Conservation (phyloP, 2,329 filamentous ascomycete species). For the Verticillium zaregamsianum region DNA sequence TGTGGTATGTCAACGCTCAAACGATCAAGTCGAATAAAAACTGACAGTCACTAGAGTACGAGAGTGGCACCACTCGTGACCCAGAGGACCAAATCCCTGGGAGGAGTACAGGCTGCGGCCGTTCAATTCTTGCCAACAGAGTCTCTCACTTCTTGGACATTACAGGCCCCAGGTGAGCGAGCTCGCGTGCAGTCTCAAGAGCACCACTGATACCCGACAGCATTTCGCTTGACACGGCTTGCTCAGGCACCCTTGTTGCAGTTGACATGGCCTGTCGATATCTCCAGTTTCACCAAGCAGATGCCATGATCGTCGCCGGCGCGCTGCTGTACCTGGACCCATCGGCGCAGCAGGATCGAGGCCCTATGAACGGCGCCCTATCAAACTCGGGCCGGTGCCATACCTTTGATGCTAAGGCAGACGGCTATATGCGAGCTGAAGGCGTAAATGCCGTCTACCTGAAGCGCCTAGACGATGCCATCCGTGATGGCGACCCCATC, state of each 20-base stretch:
- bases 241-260: slow-evolving; percentile 52
- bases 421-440: slow-evolving; percentile 43
- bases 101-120: slow-evolving; percentile 27
- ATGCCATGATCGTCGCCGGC: slow-evolving; percentile 6
- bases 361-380: slow-evolving; percentile 1
- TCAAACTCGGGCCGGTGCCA: slow-evolving; percentile 1
- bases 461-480: slow-evolving; percentile 37
- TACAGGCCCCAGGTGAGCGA: slow-evolving; percentile 17
- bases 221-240: slow-evolving; percentile 55
- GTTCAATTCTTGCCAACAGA: slow-evolving; percentile 26
- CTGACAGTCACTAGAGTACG: slow-evolving; percentile 20
- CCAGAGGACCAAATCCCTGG: slow-evolving; percentile 20
- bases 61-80: slow-evolving; percentile 19
- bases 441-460: slow-evolving; percentile 35
- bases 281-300: slow-evolving; percentile 12
- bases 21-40: slow-evolving; percentile 6
- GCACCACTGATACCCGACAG: slow-evolving; percentile 19
- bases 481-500: slow-evolving; percentile 35
- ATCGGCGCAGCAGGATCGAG: slow-evolving; percentile 16
- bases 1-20: slow-evolving; percentile 17
- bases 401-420: slow-evolving; percentile 23
- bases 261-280: slow-evolving; percentile 41
- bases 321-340: slow-evolving; percentile 20
- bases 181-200: background rate
- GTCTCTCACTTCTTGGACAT: slow-evolving; percentile 26